Evolutionary conservation across 192 early-diverging fungal species (phyloP).

Genomic region (Spizellomyces sp.): DNA sequence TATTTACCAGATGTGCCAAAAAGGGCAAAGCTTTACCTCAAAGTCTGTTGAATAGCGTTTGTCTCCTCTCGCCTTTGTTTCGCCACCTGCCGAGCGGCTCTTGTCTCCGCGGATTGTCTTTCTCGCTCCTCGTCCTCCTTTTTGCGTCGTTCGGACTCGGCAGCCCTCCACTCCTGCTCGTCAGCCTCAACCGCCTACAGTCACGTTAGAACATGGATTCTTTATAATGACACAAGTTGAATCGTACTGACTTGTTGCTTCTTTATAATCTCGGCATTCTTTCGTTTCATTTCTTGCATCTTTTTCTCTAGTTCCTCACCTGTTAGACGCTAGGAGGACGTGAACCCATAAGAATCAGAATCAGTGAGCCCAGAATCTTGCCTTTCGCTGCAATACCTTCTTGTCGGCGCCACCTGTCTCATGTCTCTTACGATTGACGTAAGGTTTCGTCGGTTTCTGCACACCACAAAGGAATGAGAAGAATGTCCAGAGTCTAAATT

Average conservation of each 20-base stretch:
- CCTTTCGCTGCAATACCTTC: not conserved
- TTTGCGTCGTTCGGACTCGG: not conserved
- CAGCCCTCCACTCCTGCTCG: not conserved
- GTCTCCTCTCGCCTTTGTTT: not conserved
- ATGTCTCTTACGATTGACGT: constrained; percentile 18
- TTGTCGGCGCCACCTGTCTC: constrained; percentile 32
- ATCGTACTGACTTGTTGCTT: constrained; percentile 22
- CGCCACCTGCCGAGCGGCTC: constrained; percentile 7
- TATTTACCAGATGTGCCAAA: not conserved
- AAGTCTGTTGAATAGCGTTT: not conserved
- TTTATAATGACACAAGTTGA: not conserved
- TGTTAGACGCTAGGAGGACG: constrained; percentile 10
- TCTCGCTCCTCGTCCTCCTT: not conserved
- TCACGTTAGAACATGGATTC: not conserved
- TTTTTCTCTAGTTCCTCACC: constrained; percentile 27
- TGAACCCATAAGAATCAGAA: too few species aligned
- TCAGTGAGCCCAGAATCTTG: too few species aligned
- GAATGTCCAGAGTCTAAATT: too few species aligned
- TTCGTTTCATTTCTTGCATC: constrained; percentile 18
- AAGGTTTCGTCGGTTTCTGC: constrained; percentile 5
- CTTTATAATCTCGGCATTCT: constrained; percentile 7
- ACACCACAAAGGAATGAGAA: not conserved
- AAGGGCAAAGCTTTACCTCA: constrained; percentile 6
- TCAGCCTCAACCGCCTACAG: constrained; percentile 15
- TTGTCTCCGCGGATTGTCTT: constrained; percentile 6